Evolutionary conservation across 805 yeast genomes (phyloP).

Genomic region (Candida bentonensis): DNA sequence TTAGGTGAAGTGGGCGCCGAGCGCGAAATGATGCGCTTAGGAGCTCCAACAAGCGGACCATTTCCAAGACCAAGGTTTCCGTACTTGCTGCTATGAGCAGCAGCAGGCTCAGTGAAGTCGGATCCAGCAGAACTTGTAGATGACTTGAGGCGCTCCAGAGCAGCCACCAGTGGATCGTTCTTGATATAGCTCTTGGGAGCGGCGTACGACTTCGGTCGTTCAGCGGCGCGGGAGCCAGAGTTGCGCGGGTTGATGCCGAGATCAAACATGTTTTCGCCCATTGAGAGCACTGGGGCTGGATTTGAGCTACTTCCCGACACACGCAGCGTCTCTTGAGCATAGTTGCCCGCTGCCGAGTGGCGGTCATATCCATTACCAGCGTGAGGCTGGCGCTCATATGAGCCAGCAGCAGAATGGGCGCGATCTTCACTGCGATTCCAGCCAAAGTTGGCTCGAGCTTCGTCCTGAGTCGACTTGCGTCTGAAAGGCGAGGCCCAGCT

Average conservation of each 20-base stretch:
- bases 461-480: not conserved
- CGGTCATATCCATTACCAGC: too few relatives aligned
- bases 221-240: not conserved
- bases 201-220: slow-evolving; percentile 7
- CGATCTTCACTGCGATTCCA: not conserved
- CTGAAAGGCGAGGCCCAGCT: not conserved
- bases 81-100: not conserved
- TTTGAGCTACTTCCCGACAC: not conserved
- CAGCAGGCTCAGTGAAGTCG: slow-evolving; percentile 3
- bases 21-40: not conserved
- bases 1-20: not conserved
- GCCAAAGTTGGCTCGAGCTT: not conserved
- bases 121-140: slow-evolving; percentile 15
- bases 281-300: slow-evolving; percentile 9
- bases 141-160: slow-evolving; percentile 30
- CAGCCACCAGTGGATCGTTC: slow-evolving; percentile 41
- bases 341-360: too few relatives aligned
- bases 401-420: not conserved
- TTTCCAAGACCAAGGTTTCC: slow-evolving; percentile 1
- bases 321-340: not conserved
- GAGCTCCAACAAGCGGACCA: not conserved
- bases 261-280: slow-evolving; percentile 20
- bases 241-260: slow-evolving; percentile 10
- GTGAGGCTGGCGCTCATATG: too few relatives aligned
- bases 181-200: slow-evolving; percentile 11